Evolutionary conservation across 163 green algal species (phyloP).

Genomic region (Coccomyxa subellipsoidea): DNA sequence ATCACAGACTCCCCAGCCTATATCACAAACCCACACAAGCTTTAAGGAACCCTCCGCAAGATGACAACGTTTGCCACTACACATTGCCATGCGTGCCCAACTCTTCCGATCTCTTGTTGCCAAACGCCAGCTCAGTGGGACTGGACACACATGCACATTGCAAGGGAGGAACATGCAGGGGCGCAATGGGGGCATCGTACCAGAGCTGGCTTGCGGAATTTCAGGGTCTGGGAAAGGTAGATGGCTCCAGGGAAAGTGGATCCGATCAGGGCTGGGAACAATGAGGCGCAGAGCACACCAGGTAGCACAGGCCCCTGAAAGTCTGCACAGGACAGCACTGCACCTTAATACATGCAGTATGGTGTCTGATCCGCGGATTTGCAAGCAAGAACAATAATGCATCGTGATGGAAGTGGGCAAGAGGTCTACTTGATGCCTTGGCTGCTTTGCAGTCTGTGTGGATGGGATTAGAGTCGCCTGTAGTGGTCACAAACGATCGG

Average conservation of each 20-base stretch:
- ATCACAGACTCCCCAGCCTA: not conserved
- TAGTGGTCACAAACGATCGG: conserved; percentile 32
- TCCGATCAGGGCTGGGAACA: conserved; percentile 80
- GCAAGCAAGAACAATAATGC: not conserved
- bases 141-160: no score
- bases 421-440: not conserved
- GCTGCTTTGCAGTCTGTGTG: conserved; percentile 35
- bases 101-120: no score
- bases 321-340: conserved; percentile 31
- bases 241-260: conserved; percentile 60
- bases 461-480: conserved; percentile 60
- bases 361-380: not conserved
- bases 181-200: conserved; percentile 32
- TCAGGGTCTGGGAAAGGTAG: conserved; percentile 65
- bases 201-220: conserved; percentile 50
- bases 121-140: no score
- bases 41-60: no score
- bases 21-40: no score
- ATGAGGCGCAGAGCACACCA: conserved; percentile 64
- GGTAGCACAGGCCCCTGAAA: conserved; percentile 51
- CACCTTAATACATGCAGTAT: no score
- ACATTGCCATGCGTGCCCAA: no score
- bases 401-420: not conserved
- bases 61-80: no score
- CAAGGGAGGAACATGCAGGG: no score